phyloP scores from a whole-genome alignment of 1,284 basidiomycete species.

The Neolentinus lepideus region DNA sequence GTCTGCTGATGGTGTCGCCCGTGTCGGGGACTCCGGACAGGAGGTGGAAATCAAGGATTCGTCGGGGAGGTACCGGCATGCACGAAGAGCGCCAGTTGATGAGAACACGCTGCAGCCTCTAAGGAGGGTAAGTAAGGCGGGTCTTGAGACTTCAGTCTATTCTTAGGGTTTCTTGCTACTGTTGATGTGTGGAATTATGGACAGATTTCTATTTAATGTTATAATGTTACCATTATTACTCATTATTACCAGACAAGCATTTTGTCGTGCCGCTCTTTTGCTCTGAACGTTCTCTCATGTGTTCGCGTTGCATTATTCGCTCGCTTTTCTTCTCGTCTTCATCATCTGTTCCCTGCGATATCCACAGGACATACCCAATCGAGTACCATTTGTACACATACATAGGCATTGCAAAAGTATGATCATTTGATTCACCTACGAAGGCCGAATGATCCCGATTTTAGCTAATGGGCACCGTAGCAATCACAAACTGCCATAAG shows the following conservation, averaged over 20 bases:
- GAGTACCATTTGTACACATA: not conserved
- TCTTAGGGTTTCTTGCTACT: conserved; percentile 2
- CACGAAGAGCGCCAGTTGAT: conserved; percentile 77
- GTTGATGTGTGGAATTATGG: not conserved
- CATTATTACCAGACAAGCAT: not conserved
- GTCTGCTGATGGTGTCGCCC: conserved; percentile 15
- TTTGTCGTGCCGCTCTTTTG: not conserved
- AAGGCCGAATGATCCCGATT: not conserved
- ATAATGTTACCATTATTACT: not conserved
- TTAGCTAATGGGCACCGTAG: not conserved
- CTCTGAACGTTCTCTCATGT: not conserved
- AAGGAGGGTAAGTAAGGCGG: conserved; percentile 83
- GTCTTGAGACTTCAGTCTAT: conserved; percentile 58
- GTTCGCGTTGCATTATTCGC: not conserved
- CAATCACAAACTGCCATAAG: conserved; percentile 42
- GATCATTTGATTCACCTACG: not conserved
- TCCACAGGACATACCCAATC: not conserved
- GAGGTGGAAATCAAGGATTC: conserved; percentile 83
- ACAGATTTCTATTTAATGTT: not conserved
- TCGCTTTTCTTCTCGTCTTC: not conserved
- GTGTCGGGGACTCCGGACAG: conserved; percentile 57
- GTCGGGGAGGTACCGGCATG: conserved; percentile 77
- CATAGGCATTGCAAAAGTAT: not conserved
- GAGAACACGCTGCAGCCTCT: conserved; percentile 81
- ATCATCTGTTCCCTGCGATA: not conserved